A percentile compares a stretch with the other conserved stretches of the same genome.
Conservation (phyloP, 1,284 basidiomycete genomes). For the Cutaneotrichosporon sp. region DNA sequence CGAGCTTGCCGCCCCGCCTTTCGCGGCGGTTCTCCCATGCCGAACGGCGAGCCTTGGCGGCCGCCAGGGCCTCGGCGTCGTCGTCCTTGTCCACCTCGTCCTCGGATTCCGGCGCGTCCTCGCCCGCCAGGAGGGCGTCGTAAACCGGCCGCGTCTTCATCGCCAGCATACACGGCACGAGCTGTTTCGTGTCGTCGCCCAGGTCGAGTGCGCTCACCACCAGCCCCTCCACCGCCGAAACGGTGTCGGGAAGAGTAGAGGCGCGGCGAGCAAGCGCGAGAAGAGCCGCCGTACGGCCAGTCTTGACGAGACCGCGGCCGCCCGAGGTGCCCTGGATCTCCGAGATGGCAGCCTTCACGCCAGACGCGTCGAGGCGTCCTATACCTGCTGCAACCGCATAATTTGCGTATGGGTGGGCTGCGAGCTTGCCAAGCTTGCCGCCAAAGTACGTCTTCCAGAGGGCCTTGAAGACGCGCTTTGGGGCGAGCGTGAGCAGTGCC, state of each 20-base stretch:
- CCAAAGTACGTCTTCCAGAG: constrained; percentile 77
- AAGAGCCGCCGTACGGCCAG: constrained; percentile 65
- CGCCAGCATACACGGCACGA: constrained; percentile 67
- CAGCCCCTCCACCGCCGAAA: constrained; percentile 58
- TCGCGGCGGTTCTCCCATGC: constrained; percentile 50
- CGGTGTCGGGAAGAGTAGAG: constrained; percentile 53
- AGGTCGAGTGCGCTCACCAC: constrained; percentile 64
- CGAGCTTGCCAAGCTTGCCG: constrained; percentile 67
- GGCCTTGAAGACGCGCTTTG: constrained; percentile 62
- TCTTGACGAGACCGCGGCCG: constrained; percentile 57
- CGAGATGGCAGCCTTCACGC: constrained; percentile 62
- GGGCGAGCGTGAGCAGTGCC: constrained; percentile 65
- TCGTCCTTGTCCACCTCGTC: constrained; percentile 33
- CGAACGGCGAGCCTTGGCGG: constrained; percentile 35
- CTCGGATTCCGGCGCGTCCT: constrained; percentile 27
- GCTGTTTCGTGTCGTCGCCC: constrained; percentile 55
- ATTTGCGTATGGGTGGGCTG: constrained; percentile 83
- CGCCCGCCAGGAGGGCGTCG: constrained; percentile 39
- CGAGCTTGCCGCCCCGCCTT: constrained; percentile 49
- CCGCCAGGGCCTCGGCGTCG: constrained; percentile 44
- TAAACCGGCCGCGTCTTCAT: constrained; percentile 63
- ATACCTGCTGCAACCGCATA: constrained; percentile 81
- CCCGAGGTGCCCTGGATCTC: constrained; percentile 61
- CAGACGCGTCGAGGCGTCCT: constrained; percentile 59
- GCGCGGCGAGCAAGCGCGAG: constrained; percentile 70